Conservation (phyloP, 208 protist species). For the Balamuthia mandrillaris region DNA sequence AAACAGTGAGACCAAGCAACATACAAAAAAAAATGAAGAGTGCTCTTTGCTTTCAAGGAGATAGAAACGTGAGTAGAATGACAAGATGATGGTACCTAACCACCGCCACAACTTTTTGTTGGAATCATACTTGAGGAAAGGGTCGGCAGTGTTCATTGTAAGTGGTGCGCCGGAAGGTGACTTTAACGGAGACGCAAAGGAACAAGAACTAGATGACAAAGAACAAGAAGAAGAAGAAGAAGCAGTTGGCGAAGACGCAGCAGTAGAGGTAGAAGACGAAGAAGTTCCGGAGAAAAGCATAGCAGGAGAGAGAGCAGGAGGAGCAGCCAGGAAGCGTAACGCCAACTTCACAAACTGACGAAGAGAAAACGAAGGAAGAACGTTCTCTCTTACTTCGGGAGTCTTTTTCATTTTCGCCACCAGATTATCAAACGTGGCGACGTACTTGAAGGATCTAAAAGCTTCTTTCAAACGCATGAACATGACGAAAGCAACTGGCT, state of each 20-base stretch:
- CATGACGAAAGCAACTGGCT: slow-evolving; percentile 11
- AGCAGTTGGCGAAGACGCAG: neutral
- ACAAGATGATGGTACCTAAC: neutral
- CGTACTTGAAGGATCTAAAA: neutral
- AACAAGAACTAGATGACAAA: neutral
- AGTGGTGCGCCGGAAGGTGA: too few relatives aligned
- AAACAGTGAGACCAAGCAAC: too few relatives aligned
- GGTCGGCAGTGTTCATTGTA: neutral
- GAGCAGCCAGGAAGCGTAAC: neutral
- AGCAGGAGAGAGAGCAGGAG: neutral
- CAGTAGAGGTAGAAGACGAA: neutral
- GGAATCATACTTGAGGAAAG: neutral
- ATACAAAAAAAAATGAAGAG: too few relatives aligned
- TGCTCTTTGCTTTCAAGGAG: too few relatives aligned
- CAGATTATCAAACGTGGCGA: neutral
- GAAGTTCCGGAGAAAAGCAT: neutral
- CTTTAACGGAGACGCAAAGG: neutral
- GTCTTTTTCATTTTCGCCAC: neutral
- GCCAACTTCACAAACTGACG: slow-evolving; percentile 19
- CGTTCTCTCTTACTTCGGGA: neutral
- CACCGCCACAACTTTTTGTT: slow-evolving; percentile 9
- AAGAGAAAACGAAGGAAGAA: slow-evolving; percentile 6
- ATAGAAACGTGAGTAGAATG: too few relatives aligned
- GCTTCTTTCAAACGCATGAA: slow-evolving; percentile 11
- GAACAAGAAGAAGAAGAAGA: neutral